phyloP scores from a whole-genome alignment of 176 grass and related monocot genomes.

The Oryza meyeriana region DNA sequence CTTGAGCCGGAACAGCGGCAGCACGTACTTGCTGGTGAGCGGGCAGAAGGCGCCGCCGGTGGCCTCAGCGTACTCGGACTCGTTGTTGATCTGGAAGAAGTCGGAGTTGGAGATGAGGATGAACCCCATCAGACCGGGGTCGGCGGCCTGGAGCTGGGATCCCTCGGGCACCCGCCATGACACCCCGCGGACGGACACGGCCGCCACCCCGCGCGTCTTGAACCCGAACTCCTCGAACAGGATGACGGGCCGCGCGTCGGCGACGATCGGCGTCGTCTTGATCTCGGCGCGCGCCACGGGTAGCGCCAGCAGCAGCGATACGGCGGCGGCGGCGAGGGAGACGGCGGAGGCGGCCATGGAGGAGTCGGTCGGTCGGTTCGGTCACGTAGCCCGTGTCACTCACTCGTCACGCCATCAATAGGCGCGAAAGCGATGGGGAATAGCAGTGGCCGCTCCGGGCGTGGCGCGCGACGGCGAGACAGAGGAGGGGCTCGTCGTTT shows the following conservation, averaged over 20 bases:
- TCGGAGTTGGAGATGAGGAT: constrained; percentile 53
- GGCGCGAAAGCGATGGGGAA: not conserved
- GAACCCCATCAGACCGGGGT: constrained; percentile 55
- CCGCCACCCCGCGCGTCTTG: constrained; percentile 27
- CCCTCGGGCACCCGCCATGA: constrained; percentile 42
- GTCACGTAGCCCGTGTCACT: not conserved
- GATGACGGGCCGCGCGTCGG: constrained; percentile 49
- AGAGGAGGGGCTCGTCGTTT: constrained; percentile 13
- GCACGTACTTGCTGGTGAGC: constrained; percentile 50
- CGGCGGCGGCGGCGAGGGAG: constrained; percentile 13
- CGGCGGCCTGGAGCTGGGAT: not conserved
- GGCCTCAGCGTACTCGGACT: constrained; percentile 53
- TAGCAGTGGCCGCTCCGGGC: not conserved
- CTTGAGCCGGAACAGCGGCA: constrained; percentile 35
- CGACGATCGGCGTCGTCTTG: constrained; percentile 47
- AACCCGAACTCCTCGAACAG: constrained; percentile 82
- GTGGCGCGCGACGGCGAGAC: constrained; percentile 11
- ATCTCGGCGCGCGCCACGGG: constrained; percentile 46
- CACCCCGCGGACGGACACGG: constrained; percentile 35
- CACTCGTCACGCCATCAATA: not conserved
- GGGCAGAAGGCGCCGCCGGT: constrained; percentile 50
- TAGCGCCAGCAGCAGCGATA: not conserved
- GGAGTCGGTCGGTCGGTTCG: not conserved
- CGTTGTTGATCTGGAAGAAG: constrained; percentile 54
- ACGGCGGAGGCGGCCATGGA: constrained; percentile 33